Conservation (phyloP, 768 basidiomycete species). For the Podaxis rugospora region DNA sequence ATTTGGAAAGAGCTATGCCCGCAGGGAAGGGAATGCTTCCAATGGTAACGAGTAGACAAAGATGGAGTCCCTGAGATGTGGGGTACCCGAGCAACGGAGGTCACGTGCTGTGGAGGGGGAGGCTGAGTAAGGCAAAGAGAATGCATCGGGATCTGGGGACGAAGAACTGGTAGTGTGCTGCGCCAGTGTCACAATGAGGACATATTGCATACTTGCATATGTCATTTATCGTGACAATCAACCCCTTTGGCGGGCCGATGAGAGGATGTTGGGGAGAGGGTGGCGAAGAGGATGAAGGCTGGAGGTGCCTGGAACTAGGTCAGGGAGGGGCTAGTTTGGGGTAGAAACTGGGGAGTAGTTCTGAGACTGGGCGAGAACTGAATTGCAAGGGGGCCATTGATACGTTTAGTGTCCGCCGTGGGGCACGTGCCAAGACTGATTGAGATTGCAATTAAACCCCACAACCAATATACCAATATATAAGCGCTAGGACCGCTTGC, state of each 20-base stretch:
- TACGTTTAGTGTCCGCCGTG: not conserved
- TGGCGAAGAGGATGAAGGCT: too few relatives aligned
- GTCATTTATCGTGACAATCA: not conserved
- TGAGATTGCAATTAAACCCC: conserved; percentile 11
- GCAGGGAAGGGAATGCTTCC: not conserved
- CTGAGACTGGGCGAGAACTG: not conserved
- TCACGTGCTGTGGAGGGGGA: not conserved
- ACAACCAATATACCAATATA: conserved; percentile 16
- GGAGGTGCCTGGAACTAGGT: not conserved
- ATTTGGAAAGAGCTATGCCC: not conserved
- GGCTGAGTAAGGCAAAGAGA: not conserved
- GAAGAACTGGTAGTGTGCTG: not conserved
- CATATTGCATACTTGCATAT: not conserved
- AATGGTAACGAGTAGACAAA: not conserved
- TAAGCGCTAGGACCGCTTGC: conserved; percentile 13
- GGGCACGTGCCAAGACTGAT: conserved; percentile 11
- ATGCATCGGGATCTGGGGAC: not conserved
- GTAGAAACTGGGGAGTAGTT: not conserved
- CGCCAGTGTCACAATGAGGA: not conserved
- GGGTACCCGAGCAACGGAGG: not conserved
- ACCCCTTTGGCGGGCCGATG: not conserved
- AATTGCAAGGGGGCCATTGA: not conserved
- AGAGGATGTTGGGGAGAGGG: not conserved
- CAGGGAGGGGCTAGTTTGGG: not conserved
- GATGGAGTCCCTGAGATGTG: conserved; percentile 3